These are phyloP conservation scores for Yamagishiella unicocca DNA, from an alignment of 139 green algal genomes.

Conservation along the genomic window DNA sequence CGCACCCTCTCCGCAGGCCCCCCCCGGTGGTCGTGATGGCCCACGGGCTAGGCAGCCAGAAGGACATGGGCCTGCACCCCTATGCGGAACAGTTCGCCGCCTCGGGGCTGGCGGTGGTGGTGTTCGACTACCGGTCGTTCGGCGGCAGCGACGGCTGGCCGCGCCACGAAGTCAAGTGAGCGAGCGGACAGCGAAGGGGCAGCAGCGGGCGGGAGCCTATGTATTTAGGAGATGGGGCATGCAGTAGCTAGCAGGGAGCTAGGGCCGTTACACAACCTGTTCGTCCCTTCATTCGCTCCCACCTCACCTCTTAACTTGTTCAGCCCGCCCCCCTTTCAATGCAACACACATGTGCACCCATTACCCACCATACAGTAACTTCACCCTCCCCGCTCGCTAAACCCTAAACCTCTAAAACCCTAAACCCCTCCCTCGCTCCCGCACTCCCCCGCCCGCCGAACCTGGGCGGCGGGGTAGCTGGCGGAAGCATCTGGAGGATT, in stretches of 20 bases:
- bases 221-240: no score
- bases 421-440: no score
- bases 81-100: conserved; percentile 57
- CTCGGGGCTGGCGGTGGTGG: conserved; percentile 59
- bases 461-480: no score
- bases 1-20: neutral
- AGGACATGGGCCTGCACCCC: conserved; percentile 63
- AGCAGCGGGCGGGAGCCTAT: no score
- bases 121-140: conserved; percentile 67
- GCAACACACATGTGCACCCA: no score
- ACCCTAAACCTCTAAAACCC: no score
- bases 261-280: neutral
- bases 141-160: conserved; percentile 59
- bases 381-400: no score
- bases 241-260: no score
- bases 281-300: neutral
- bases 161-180: conserved; percentile 53
- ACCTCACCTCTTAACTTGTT: neutral
- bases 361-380: no score
- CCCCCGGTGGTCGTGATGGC: conserved; percentile 54
- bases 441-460: no score
- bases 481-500: conserved; percentile 55
- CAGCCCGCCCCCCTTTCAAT: no score
- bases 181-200: no score
- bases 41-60: conserved; percentile 55